Base-by-base conservation (phyloP, 2,329 filamentous ascomycete species). In the Aspergillus pseudonomiae region DNA sequence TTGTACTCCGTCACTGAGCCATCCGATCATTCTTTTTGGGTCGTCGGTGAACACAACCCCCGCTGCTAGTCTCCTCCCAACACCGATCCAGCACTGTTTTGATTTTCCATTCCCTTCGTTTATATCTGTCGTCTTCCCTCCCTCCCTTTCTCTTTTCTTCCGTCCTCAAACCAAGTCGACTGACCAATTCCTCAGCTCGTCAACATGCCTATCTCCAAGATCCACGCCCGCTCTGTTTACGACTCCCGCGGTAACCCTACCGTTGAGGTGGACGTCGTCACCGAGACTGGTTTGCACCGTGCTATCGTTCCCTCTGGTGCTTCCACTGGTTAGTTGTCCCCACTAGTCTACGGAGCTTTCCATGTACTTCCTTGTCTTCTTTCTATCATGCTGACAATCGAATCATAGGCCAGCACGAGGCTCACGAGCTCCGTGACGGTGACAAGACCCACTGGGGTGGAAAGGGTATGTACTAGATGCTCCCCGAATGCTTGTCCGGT, bases 221-320 rank as follows among this genome's bases (percentile, higher is more conserved):
- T 95, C 79, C 91, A 94, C 88, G 92, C 91, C 78, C 91, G 95
- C 80, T 94, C 91, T 78, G 93, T 99, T 86, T 99, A 94, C 89
- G 95, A 99, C 88, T 98, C 95, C 81, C 94, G 95, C 73, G 88
- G 88, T 80, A 99, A 99, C 90, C 95, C 95, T 77, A 99, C 95
- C 79, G 94, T 97, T 78, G 94, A 98, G 88, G 94, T 98, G 77
- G 94, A 97, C 81, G 89, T 97, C 75, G 91, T 96, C 84, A 97
- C 94, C 74, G 93, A 96, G 85, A 96, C 91, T 75, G 94, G 94
- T 78, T 90, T 98, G 69, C 94, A 97, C 89, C 93, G 94, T 79
- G 94, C 94, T 80, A 97, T 97, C 80, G 94, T 98, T 68, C 94
- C 94, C 76, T 97, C 94, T 71, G 94, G 94, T 81, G 94, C 94